These are phyloP conservation scores for Cryptococcus jaspeensis DNA, from an alignment of 1,284 basidiomycete genomes.

Conservation along the genomic window DNA sequence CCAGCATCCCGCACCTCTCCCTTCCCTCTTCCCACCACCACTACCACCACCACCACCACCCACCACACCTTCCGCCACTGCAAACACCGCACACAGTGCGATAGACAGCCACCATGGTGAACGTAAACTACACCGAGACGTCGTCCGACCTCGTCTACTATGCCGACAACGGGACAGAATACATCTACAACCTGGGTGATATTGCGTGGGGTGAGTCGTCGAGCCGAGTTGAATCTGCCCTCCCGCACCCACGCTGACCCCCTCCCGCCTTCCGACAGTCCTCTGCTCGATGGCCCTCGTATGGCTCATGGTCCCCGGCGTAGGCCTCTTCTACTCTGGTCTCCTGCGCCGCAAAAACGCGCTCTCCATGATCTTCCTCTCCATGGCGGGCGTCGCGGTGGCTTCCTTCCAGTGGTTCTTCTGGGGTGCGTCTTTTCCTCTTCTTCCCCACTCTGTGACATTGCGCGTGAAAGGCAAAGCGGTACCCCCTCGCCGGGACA, in stretches of 20 bases:
- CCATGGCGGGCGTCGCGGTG: constrained; percentile 71
- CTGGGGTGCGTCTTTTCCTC: constrained; percentile 36
- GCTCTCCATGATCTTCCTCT: constrained; percentile 84
- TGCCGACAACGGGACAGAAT: constrained; percentile 42
- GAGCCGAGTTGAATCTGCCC: background rate
- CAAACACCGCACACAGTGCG: background rate
- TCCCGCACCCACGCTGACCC: background rate
- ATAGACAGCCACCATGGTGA: constrained; percentile 25
- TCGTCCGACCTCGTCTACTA: constrained; percentile 49
- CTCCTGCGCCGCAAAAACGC: constrained; percentile 81
- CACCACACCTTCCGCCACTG: background rate
- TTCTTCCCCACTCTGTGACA: background rate
- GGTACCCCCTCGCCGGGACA: too few species aligned
- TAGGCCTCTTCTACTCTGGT: constrained; percentile 79
- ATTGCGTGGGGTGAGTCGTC: constrained; percentile 55
- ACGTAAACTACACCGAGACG: constrained; percentile 44
- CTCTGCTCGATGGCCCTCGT: constrained; percentile 65
- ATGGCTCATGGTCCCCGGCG: constrained; percentile 89
- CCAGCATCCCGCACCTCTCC: too few species aligned
- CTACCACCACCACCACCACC: background rate
- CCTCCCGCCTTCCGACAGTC: constrained; percentile 28
- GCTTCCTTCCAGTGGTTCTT: constrained; percentile 59
- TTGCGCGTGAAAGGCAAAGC: too few species aligned
- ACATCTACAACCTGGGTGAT: constrained; percentile 57
- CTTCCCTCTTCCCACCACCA: too few species aligned